Evolutionary conservation across 1,139 yeast species (phyloP).

Genomic region (Suhomyces ambrosiae): DNA sequence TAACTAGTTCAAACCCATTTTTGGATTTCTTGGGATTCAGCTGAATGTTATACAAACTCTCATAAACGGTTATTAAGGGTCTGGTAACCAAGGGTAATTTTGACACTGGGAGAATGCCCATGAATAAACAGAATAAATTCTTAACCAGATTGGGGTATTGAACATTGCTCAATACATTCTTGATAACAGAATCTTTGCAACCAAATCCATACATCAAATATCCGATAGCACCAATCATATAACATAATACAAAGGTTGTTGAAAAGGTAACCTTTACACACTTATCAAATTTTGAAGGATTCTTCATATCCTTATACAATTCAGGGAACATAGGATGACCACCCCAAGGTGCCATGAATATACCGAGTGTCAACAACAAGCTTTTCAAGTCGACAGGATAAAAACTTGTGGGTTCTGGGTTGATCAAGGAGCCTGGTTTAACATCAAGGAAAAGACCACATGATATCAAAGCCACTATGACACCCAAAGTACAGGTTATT

Average conservation of each 20-base stretch:
- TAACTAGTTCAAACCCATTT: neutral
- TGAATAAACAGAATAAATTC: slow-evolving; percentile 33
- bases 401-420: slow-evolving; percentile 50
- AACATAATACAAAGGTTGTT: slow-evolving; percentile 37
- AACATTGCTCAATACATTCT: slow-evolving; percentile 38
- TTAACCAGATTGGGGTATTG: slow-evolving; percentile 37
- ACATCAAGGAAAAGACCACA: slow-evolving; percentile 61
- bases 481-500: slow-evolving; percentile 65
- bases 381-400: slow-evolving; percentile 55
- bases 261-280: slow-evolving; percentile 37
- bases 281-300: slow-evolving; percentile 48
- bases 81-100: slow-evolving; percentile 43
- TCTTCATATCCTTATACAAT: slow-evolving; percentile 79
- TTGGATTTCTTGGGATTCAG: slow-evolving; percentile 1
- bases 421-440: slow-evolving; percentile 68
- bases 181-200: slow-evolving; percentile 43
- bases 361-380: slow-evolving; percentile 66
- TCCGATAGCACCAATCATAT: slow-evolving; percentile 37
- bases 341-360: slow-evolving; percentile 87
- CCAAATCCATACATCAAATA: slow-evolving; percentile 43
- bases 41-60: slow-evolving; percentile 18
- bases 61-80: slow-evolving; percentile 47
- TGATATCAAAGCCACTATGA: slow-evolving; percentile 57
- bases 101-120: slow-evolving; percentile 45
- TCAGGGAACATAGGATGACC: slow-evolving; percentile 89